Evolutionary conservation across 768 basidiomycete genomes (phyloP).

Genomic region (Tylopilus vinaceipallidus): DNA sequence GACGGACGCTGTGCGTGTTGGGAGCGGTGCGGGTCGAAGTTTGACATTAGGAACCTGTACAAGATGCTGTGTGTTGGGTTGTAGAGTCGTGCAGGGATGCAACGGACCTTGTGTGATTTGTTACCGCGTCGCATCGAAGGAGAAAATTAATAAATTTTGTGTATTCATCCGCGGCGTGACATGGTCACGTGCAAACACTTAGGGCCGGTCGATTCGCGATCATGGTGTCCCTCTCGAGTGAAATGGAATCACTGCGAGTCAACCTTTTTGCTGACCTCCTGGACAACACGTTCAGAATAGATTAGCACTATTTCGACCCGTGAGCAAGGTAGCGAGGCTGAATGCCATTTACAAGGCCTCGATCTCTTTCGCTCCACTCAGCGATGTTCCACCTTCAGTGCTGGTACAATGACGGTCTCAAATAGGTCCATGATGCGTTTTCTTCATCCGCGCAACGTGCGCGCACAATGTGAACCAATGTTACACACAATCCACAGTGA

Average conservation of each 20-base stretch:
- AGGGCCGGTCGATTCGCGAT: slow-evolving; percentile 29
- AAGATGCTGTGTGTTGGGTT: neutral
- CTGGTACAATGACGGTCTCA: neutral
- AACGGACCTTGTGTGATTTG: slow-evolving; percentile 61
- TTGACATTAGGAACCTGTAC: slow-evolving; percentile 79
- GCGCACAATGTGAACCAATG: neutral
- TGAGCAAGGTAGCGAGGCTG: too few species aligned
- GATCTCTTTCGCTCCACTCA: neutral
- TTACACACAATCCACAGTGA: neutral
- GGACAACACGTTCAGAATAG: too few species aligned
- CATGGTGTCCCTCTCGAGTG: too few species aligned
- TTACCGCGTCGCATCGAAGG: slow-evolving; percentile 51
- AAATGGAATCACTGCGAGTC: too few species aligned
- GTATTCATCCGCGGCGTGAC: neutral
- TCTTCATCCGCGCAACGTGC: neutral
- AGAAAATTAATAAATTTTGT: neutral
- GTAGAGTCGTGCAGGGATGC: neutral
- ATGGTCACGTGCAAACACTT: slow-evolving; percentile 21
- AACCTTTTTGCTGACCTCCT: too few species aligned
- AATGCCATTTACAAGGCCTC: neutral
- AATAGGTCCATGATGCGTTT: neutral
- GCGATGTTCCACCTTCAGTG: neutral
- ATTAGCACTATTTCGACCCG: too few species aligned
- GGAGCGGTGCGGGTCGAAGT: slow-evolving; percentile 59
- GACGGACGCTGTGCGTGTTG: slow-evolving; percentile 18